Percentiles rank a stretch among this genome's conserved stretches.
Conservation (phyloP, 495 filamentous ascomycete species). For the Aspergillus ellipticus region DNA sequence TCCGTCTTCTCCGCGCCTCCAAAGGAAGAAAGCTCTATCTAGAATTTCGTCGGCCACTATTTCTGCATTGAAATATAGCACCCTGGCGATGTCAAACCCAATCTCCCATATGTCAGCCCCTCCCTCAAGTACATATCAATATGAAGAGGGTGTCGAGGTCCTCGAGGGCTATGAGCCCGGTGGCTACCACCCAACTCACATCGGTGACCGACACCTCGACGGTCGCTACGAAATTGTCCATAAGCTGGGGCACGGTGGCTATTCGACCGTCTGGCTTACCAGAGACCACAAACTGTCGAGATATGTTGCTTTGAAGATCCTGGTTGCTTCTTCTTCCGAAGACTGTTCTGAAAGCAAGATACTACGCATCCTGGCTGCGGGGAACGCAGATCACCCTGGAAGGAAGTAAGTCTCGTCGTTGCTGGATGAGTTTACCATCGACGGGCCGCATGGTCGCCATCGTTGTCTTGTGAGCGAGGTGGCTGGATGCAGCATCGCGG, state of each 20-base stretch:
- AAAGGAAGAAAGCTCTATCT: too few relatives aligned
- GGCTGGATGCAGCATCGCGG: not conserved
- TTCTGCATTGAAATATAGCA: not conserved
- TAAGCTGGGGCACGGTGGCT: not conserved
- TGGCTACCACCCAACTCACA: not conserved
- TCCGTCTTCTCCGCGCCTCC: too few relatives aligned
- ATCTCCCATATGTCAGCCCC: not conserved
- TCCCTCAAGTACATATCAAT: not conserved
- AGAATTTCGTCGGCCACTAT: too few relatives aligned
- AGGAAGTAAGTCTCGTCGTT: not conserved
- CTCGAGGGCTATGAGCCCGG: not conserved
- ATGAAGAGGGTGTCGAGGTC: not conserved
- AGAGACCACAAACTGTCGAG: not conserved
- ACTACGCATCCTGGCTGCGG: not conserved
- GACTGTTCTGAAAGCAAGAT: not conserved
- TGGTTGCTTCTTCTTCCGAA: not conserved
- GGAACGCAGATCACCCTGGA: not conserved
- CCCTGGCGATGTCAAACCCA: not conserved
- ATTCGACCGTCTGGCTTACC: not conserved
- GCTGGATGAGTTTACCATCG: not conserved
- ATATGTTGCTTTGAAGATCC: not conserved
- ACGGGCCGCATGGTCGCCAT: not conserved
- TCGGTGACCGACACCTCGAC: not conserved
- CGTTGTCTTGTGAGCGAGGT: not conserved
- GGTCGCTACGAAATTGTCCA: not conserved